Evolutionary conservation across 768 basidiomycete genomes (phyloP), one percentile per base, ranked within the genome.

Genomic region (Dioszegia crocea): DNA sequence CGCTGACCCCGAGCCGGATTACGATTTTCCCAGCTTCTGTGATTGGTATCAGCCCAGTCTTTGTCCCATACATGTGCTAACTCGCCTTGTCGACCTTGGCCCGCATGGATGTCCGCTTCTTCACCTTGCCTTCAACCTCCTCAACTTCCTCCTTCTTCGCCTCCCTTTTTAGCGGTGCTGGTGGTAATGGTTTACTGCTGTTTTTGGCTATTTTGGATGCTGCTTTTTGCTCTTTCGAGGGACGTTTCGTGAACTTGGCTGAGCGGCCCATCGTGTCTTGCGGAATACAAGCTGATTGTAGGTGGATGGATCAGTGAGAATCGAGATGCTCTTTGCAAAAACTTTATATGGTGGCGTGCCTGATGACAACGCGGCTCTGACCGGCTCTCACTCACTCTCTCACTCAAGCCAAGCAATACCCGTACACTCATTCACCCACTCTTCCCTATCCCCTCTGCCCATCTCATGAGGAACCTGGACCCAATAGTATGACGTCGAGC

Each of bases 51-150:
- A 53, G 51, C 17, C 33, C n/a, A 40, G 16, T 29, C 27, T n/a
- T 4, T n/a, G 39, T 29, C 9, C 38, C 23, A 19, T 14, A 41
- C 24, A 3, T 16, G 31, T 30, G n/a, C 2, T 38, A 10, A 47
- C 63, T 41, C 59, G 65, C 68, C 62, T 70, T 62, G 24, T 70
- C 68, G 19, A 62, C 69, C 48, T 71, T 71, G 11, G 52, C 66
- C 19, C 66, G 39, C 69, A 67, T 62, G 43, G 58, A 62, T 51
- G 62, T 65, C 49, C 69, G 55, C 59, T 68, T 71, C 64, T 71
- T 71, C 27, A 50, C 52, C 16, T 56, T 53, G 43, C 48, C 38
- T 27, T 43, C 56, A 21, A 23, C 38, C 36, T 60, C 61, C 30
- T 46, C 63, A 43, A 49, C 56, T 21, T 36, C 49, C 16, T 38